Base-by-base conservation (phyloP, 805 yeast species). In the Candida adriatica region DNA sequence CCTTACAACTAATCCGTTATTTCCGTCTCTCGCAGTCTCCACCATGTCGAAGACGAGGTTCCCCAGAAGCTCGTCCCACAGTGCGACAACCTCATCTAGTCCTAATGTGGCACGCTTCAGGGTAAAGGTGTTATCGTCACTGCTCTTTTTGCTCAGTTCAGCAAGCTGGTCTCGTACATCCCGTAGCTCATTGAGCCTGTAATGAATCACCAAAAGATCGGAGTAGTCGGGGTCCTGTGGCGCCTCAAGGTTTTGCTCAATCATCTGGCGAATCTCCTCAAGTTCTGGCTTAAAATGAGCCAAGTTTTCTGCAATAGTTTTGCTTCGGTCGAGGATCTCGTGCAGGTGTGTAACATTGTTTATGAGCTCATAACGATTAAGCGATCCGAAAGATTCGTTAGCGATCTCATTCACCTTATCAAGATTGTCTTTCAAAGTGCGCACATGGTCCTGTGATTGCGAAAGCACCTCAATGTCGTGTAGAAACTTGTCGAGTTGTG, bases 161-260 rank as follows among this genome's bases (percentile, higher is more conserved):
- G 65, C 65, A 32, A 88, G 67, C 50, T 79, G 82, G 42, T 90
- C 96, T 41, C 69, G 74, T 43, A 88, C 75, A 55, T 86, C 90
- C 31, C 94, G 66, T 13, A 85, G 72, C 47, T 70, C 70, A 28
- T 77, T 79, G 37, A 90, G 64, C 38, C 69, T 62, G 53, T 67
- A 83, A 55, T 90, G 97, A 9, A 82, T 73, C 16, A 66, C 25
- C 25, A 23, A 23, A 8, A 23, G 13, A 15, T 23, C 13, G 8
- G 13, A 8, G 13, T 13, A 23, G 8, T 64, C 71, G n/a, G 66
- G 61, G 32, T 39, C 45, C 10, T 41, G 29, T 6, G 56, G 55
- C 29, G 68, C 68, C 21, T 61, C 61, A 14, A 49, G 46, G 38
- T 68, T 76, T 3, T 45, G 41, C 9, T 70, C 75, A 37, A 88